phyloP scores from a whole-genome alignment of 352 stramenopile species.

The Globisporangium spiculum region DNA sequence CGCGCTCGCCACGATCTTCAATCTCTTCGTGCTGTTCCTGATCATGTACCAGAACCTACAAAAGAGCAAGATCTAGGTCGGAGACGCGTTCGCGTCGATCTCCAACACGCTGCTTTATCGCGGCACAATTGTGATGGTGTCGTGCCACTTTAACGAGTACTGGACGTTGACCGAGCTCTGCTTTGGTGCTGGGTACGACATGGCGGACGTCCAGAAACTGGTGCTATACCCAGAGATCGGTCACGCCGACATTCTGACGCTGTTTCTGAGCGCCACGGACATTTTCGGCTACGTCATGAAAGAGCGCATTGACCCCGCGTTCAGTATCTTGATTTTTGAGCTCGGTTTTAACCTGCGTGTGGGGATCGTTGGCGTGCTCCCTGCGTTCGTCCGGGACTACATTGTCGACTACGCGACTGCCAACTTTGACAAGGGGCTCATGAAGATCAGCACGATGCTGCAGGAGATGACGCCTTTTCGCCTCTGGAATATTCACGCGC shows the following conservation, averaged over 20 bases:
- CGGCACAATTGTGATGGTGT: conserved; percentile 27
- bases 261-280: conserved; percentile 29
- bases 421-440: too few species aligned
- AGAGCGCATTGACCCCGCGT: conserved; percentile 29
- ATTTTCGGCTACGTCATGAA: conserved; percentile 24
- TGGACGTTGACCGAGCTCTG: conserved; percentile 34
- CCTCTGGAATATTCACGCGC: background rate
- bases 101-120: conserved; percentile 32
- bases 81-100: conserved; percentile 35
- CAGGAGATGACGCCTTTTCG: background rate
- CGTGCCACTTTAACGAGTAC: conserved; percentile 35
- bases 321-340: conserved; percentile 27
- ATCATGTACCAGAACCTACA: conserved; percentile 29
- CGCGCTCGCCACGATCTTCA: conserved; percentile 22
- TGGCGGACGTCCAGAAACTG: conserved; percentile 16
- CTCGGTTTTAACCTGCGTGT: conserved; percentile 21
- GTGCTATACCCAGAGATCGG: conserved; percentile 29
- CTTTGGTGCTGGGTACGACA: conserved; percentile 17
- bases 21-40: conserved; percentile 26
- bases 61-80: conserved; percentile 34
- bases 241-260: conserved; percentile 29
- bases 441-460: background rate
- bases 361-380: background rate
- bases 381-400: background rate
- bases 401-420: background rate